phyloP scores from a whole-genome alignment of 345 rosid genomes.

The Rhodamnia argentea region DNA sequence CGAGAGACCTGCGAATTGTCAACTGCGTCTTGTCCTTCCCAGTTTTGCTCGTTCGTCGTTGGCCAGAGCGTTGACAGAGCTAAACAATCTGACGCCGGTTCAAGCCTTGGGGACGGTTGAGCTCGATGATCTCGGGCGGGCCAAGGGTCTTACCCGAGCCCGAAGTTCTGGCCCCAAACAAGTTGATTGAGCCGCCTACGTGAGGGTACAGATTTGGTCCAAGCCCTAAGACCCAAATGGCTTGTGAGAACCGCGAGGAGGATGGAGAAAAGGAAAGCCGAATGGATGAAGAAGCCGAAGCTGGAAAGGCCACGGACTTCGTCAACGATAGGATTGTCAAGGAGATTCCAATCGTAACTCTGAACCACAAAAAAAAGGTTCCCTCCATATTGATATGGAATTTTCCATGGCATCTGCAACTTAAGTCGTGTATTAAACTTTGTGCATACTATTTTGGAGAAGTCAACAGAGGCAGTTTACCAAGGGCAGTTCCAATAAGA shows the following conservation, averaged over 20 bases:
- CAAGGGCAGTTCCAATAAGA: no score
- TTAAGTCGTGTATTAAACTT: not conserved
- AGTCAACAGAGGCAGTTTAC: not conserved
- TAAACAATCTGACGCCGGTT: not conserved
- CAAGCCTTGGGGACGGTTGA: not conserved
- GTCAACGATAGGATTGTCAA: no score
- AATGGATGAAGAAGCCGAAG: no score
- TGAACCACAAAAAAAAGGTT: no score
- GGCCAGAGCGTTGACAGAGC: not conserved
- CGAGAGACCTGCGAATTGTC: not conserved
- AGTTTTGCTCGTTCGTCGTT: not conserved
- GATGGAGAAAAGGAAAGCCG: not conserved
- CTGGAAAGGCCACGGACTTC: no score
- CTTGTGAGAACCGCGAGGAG: not conserved
- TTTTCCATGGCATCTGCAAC: not conserved
- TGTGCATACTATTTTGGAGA: not conserved
- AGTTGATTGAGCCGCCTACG: not conserved
- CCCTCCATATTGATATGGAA: no score
- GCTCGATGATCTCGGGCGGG: no score
- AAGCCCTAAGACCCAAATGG: not conserved
- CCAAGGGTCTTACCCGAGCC: no score
- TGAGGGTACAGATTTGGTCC: not conserved
- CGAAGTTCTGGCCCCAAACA: not conserved
- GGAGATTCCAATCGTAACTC: no score
- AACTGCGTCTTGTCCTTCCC: not conserved